Evolutionary conservation across 1,139 yeast species (phyloP).

Genomic region (Eremothecium cymbalariae): DNA sequence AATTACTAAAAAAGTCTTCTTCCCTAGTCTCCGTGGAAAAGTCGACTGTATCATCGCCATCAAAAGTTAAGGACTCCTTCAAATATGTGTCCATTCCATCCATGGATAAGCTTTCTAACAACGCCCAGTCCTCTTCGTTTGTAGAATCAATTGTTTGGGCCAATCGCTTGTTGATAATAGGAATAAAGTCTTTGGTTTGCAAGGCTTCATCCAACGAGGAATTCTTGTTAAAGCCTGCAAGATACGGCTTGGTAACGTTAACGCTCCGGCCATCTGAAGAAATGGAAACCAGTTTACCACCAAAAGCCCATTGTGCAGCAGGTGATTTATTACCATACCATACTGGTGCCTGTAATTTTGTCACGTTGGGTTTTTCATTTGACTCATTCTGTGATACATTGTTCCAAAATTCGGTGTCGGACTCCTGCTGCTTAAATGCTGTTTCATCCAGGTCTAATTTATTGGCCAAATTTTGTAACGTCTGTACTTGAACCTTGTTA

Average conservation of each 20-base stretch:
- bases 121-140: constrained; percentile 69
- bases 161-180: constrained; percentile 48
- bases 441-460: constrained; percentile 34
- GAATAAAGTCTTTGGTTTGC: constrained; percentile 43
- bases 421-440: constrained; percentile 29
- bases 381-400: constrained; percentile 48
- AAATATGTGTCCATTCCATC: constrained; percentile 41
- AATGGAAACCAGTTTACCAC: constrained; percentile 73
- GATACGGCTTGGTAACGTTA: constrained; percentile 42
- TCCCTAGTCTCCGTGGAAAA: constrained; percentile 15
- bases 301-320: constrained; percentile 78
- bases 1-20: constrained; percentile 31
- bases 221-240: constrained; percentile 38
- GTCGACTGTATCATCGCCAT: constrained; percentile 26
- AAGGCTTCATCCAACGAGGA: constrained; percentile 49
- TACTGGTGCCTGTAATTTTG: constrained; percentile 67
- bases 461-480: constrained; percentile 60
- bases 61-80: constrained; percentile 33
- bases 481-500: constrained; percentile 74
- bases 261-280: constrained; percentile 39
- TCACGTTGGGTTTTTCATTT: constrained; percentile 30
- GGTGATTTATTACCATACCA: constrained; percentile 78
- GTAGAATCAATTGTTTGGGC: constrained; percentile 37
- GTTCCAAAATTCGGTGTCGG: constrained; percentile 83
- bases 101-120: constrained; percentile 50